Percentiles rank a stretch among this genome's conserved stretches.
Conservation (phyloP, 2,329 filamentous ascomycete genomes). For the Periglandula ipomoeae region DNA sequence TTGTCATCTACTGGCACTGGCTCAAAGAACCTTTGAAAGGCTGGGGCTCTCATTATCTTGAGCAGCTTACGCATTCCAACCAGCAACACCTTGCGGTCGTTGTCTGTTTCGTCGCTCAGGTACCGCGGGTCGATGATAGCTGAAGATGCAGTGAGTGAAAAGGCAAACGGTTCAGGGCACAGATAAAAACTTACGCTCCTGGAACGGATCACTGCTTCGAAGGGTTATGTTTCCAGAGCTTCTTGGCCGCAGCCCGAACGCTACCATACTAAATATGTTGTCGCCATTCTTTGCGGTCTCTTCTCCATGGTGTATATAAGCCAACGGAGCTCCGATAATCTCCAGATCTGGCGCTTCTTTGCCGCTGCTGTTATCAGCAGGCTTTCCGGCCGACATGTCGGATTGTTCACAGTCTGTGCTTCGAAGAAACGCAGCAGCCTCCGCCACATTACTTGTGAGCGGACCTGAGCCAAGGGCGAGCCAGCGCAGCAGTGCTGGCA, state of each 20-base stretch:
- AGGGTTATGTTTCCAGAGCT: slow-evolving; percentile 12
- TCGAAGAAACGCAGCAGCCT: slow-evolving; percentile 13
- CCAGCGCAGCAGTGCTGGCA: slow-evolving; percentile 12
- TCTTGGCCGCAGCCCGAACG: slow-evolving; percentile 10
- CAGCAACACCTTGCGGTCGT: slow-evolving; percentile 13
- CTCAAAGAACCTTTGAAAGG: slow-evolving; percentile 10
- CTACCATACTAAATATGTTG: slow-evolving; percentile 8
- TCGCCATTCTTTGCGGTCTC: slow-evolving; percentile 4
- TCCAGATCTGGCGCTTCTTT: slow-evolving; percentile 11
- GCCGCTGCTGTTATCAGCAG: too few relatives aligned
- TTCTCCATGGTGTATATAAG: slow-evolving; percentile 14
- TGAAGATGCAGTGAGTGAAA: background rate
- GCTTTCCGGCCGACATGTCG: too few relatives aligned
- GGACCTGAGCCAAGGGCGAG: slow-evolving; percentile 11
- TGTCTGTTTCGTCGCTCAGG: slow-evolving; percentile 12
- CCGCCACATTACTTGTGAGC: slow-evolving; percentile 11
- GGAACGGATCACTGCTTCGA: slow-evolving; percentile 10
- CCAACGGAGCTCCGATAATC: slow-evolving; percentile 10
- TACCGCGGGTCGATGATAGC: slow-evolving; percentile 14
- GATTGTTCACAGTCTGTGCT: too few relatives aligned
- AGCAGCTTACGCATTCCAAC: slow-evolving; percentile 10
- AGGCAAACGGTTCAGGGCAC: background rate
- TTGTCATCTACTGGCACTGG: slow-evolving; percentile 10
- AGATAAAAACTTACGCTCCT: slow-evolving; percentile 13
- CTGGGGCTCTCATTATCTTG: slow-evolving; percentile 10